A percentile compares a stretch with the other conserved stretches of the same genome.
Evolutionary conservation across 2,329 filamentous ascomycete species (phyloP).

Genomic region (Canariomyces notabilis): DNA sequence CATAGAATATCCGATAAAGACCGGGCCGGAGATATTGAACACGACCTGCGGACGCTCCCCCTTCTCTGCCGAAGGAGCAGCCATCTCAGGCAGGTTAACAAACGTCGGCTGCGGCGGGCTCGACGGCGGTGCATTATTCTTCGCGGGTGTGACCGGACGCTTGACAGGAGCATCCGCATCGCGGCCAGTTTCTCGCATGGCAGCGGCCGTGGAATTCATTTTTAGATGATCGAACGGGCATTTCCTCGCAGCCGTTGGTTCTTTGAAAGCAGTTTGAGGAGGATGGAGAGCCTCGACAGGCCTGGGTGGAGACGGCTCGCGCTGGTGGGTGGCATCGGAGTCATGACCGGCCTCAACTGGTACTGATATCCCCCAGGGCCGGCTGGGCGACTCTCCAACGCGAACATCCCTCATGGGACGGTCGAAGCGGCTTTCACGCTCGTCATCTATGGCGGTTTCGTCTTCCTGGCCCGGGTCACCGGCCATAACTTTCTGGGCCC

Average conservation of each 20-base stretch:
- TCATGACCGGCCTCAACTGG: slow-evolving; percentile 49
- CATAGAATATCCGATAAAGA: slow-evolving; percentile 86
- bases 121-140: slow-evolving; percentile 27
- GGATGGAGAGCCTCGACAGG: slow-evolving; percentile 46
- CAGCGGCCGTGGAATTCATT: slow-evolving; percentile 16
- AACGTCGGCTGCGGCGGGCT: slow-evolving; percentile 43
- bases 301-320: slow-evolving; percentile 53
- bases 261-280: slow-evolving; percentile 21
- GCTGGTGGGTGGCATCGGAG: slow-evolving; percentile 27
- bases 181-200: slow-evolving; percentile 2
- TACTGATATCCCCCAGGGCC: slow-evolving; percentile 87
- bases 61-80: slow-evolving; percentile 25
- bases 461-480: slow-evolving; percentile 26
- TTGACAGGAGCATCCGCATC: slow-evolving; percentile 11
- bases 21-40: slow-evolving; percentile 71
- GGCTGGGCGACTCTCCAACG: slow-evolving; percentile 88
- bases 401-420: slow-evolving; percentile 80
- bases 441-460: slow-evolving; percentile 38
- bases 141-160: slow-evolving; percentile 21
- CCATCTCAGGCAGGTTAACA: slow-evolving; percentile 38
- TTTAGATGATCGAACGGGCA: slow-evolving; percentile 50
- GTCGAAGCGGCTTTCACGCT: slow-evolving; percentile 72
- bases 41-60: slow-evolving; percentile 60
- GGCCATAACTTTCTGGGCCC: slow-evolving; percentile 58
- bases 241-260: slow-evolving; percentile 36